Base-by-base conservation (phyloP, 441 rosid species). In the Raphanus hybrid region DNA sequence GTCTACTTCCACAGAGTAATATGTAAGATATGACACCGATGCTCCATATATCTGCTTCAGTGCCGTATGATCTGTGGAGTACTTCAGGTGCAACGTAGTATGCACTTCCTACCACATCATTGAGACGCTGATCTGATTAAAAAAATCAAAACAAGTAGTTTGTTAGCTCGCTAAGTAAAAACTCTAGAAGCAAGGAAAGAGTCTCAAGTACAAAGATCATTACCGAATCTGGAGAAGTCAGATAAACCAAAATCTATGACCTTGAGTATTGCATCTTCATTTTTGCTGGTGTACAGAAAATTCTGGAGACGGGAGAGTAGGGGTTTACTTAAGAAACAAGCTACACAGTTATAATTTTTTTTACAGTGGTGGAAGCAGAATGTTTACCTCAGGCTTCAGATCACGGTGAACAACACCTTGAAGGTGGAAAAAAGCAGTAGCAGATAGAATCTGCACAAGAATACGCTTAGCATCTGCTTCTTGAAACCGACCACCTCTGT, bases 321-420 rank as follows among this genome's bases (percentile, higher is more conserved):
- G 1, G 3, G 59, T 60, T 70, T 64, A 69, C 9, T 26, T 12
- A 65, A 43, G 11, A 15, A 11, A 72, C 23, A 57, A 71, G 74
- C 54, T 37, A 26, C 41, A 50, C 1, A 4, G 10, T 12, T 57
- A 29, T 45, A 43, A 54, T 67, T 54, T 10, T 10, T 43, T 80
- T 62, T 29, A 54, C 10, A 29, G 0, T 32, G 54, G 16, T 55
- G 0, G 6, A 69, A 69, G 55, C 41, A 32, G 29, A 66, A 6
- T 54, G 23, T 73, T 65, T 80, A 88, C 92, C 92, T 90, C 92
- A 3, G 94, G 92, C 79, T 90, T 88, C 65, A 90, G 79, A 80
- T 90, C 94, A 73, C 92, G 89, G 62, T 90, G 92, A 66, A 90
- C 91, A 82, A 88, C 92, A 77, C 92, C 94, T 85, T 90, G 91